Conservation (phyloP, 441 rosid genomes). For the Hura crepitans region DNA sequence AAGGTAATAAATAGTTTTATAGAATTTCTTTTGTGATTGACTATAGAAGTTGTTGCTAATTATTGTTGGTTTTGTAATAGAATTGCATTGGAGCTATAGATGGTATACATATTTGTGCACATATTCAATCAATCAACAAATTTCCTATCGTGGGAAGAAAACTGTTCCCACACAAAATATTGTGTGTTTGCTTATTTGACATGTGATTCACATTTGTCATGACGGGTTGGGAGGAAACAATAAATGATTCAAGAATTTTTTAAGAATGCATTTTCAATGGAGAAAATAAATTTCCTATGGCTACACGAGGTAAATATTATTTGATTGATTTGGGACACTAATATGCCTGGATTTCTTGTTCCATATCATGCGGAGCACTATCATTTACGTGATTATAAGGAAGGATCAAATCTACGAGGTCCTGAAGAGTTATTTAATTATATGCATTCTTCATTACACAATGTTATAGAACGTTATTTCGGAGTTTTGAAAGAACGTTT, state of each 20-base stretch:
- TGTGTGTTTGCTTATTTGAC: constrained; percentile 1
- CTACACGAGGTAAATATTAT: neutral
- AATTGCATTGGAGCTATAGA: too few species aligned
- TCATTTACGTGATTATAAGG: neutral
- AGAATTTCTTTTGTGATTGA: too few species aligned
- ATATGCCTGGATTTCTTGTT: neutral
- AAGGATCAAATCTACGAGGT: neutral
- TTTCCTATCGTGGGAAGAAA: too few species aligned
- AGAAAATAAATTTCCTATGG: neutral
- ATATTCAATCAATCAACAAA: too few species aligned
- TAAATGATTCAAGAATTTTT: neutral
- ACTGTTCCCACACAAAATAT: neutral
- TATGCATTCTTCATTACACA: neutral
- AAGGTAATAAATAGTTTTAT: too few species aligned
- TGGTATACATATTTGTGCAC: neutral
- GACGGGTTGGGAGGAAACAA: neutral
- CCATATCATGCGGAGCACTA: neutral
- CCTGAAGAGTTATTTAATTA: neutral
- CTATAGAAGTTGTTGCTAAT: too few species aligned
- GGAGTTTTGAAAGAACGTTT: neutral
- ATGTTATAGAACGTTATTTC: neutral
- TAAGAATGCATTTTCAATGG: neutral
- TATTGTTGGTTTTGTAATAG: too few species aligned
- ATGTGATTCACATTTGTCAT: neutral
- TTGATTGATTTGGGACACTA: neutral